Conservation (phyloP, 1,284 basidiomycete genomes). For the Heliocybe sulcata region DNA sequence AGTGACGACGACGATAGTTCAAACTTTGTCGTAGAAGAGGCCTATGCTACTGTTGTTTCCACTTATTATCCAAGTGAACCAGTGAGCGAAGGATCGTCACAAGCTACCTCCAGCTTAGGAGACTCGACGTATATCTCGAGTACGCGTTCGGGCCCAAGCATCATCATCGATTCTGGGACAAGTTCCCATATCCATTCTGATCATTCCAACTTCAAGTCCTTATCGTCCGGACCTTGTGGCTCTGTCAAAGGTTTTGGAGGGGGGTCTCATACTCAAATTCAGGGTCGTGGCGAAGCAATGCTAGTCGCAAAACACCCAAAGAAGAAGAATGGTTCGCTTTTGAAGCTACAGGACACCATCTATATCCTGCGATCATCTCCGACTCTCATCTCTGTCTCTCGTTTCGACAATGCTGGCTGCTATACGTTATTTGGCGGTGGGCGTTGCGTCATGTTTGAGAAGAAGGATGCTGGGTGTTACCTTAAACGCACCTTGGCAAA, state of each 20-base stretch:
- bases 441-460: conserved; percentile 8
- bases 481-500: conserved; percentile 3
- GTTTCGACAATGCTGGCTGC: conserved; percentile 9
- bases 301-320: background rate
- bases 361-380: conserved; percentile 15
- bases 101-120: background rate
- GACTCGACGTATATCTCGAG: background rate
- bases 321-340: background rate
- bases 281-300: background rate
- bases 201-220: background rate
- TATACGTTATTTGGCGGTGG: conserved; percentile 11
- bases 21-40: background rate
- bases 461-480: conserved; percentile 7
- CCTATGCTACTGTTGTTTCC: background rate
- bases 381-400: conserved; percentile 10
- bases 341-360: background rate
- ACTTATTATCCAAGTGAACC: background rate
- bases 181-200: background rate
- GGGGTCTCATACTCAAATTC: background rate
- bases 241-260: background rate
- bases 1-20: background rate
- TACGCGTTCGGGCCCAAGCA: background rate
- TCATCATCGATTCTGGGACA: background rate
- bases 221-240: background rate
- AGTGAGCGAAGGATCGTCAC: background rate